Evolutionary conservation across 1,139 yeast genomes (phyloP), one percentile per base, ranked within the genome.

Genomic region (Yamadazyma sp.): DNA sequence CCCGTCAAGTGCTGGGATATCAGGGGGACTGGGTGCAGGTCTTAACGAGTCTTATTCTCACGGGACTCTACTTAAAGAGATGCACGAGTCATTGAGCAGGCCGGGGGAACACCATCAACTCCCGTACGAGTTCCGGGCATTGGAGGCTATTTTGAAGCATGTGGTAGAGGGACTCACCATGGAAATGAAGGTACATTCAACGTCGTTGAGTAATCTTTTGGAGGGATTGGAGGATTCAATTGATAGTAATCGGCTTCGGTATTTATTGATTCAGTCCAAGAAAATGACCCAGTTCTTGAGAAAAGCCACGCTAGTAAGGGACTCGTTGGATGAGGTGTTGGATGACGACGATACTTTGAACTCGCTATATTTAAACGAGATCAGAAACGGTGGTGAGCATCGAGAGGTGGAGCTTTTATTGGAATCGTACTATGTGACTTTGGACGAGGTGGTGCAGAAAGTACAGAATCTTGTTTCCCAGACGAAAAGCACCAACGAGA

Each of bases 381-480:
- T 53, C 1, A 46, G 74, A 20, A 36, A 39, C n/a, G 62, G 63
- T 1, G 55, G 61, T 6, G 61, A 70, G 41, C 76, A 70, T 42
- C 64, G 64, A 20, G 76, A 71, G 37, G 62, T 70, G 10, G 77
- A 71, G 45, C 51, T 70, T 47, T 57, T 71, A 16, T 49, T 71
- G 11, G 77, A 71, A 42, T 64, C 73, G 2, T 71, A 71, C 52
- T 67, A 65, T 44, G 68, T 64, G 12, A 66, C 73, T 4, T 56
- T 64, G 29, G 74, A 70, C 48, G 77, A 71, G 45, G 67, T 71
- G 32, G 74, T 70, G 3, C 77, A 71, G 48, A 70, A 73, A 3
- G 68, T 64, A 8, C 67, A 66, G 37, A 67, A 67, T 43, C 52
- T 70, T 36, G 53, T 57, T 32, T 57, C 70, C 1, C 76, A 71